Evolutionary conservation across 129 eudicot genomes (phyloP), one percentile per base, ranked within the genome.

Genomic region (Flaveria bidentis): DNA sequence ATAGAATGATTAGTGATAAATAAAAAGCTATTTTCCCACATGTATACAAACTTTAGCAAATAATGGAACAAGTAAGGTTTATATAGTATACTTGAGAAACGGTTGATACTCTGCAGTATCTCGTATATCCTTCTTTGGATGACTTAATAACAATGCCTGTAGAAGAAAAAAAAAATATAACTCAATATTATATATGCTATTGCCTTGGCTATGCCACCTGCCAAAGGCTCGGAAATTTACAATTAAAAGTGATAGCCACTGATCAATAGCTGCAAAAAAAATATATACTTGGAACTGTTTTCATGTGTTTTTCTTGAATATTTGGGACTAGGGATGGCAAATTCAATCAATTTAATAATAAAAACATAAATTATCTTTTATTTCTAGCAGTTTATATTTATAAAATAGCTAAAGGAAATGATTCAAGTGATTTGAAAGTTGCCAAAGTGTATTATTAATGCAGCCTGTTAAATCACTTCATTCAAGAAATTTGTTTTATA

Each of bases 31-130:
- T 22, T 20, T 63, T 17, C 14, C 52, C 28, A 47, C 30, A 47
- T 20, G 15, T 58, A 68, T 20, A 53, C 66, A 42, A 15, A 45
- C 42, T 22, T 16, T 12, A 22, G 1, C 20, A 57, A 44, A 69
- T 14, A 28, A 62, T 8, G 33, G 2, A 72, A 79, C 23, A 13
- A 16, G 11, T 18, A 9, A 56, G 70, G 71, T 30, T 65, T 65
- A 81, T 47, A 71, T 20, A 20, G 50, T 30, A 45, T 87, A 94
- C 97, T 89, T 94, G 23, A 91, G 85, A 84, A 87, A 94, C 13
- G 96, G 92, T 79, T 86, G 90, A 84, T 87, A 94, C 69, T 94
- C 96, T 47, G 99, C 79, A 1, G 99, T 91, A 76, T 94, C 99
- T 36, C 99, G 89, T 73, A 91, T 84, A 82, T 94, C 94, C 79